Conservation (phyloP, 257 asterid species). For the Capsicum chinense region DNA sequence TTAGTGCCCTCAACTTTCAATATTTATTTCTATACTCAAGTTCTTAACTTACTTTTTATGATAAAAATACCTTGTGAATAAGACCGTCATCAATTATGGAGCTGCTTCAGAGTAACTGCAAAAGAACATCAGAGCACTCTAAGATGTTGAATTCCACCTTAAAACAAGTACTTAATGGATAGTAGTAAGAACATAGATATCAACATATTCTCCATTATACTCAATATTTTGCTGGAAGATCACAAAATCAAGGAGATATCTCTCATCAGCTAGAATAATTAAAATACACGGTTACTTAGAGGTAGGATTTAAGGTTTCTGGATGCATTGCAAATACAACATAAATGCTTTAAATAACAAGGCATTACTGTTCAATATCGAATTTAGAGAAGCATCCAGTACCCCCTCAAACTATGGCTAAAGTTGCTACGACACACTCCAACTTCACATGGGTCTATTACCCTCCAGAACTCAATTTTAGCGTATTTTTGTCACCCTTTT, state of each 20-base stretch:
- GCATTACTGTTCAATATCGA: not conserved
- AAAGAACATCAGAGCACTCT: not conserved
- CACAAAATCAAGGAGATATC: not conserved
- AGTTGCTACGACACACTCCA: too few relatives aligned
- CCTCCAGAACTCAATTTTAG: too few relatives aligned
- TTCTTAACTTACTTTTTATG: not conserved
- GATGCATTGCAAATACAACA: not conserved
- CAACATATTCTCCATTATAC: not conserved
- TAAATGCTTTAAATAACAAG: not conserved
- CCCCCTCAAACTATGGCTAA: too few relatives aligned
- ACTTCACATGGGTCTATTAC: too few relatives aligned
- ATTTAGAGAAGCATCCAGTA: not conserved
- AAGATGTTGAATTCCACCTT: not conserved
- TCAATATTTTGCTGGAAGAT: not conserved
- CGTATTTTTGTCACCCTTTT: too few relatives aligned
- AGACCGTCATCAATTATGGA: conserved; percentile 69
- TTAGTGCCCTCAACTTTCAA: not conserved
- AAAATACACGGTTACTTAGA: not conserved
- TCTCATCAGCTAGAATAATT: not conserved
- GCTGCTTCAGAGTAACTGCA: conserved; percentile 79
- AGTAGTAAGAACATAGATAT: not conserved
- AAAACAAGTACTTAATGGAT: not conserved
- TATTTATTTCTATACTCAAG: not conserved
- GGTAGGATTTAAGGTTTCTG: not conserved
- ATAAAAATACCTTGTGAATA: conserved; percentile 70